phyloP scores from a whole-genome alignment of 352 stramenopile genomes.

The Phytophthora palmivora region DNA sequence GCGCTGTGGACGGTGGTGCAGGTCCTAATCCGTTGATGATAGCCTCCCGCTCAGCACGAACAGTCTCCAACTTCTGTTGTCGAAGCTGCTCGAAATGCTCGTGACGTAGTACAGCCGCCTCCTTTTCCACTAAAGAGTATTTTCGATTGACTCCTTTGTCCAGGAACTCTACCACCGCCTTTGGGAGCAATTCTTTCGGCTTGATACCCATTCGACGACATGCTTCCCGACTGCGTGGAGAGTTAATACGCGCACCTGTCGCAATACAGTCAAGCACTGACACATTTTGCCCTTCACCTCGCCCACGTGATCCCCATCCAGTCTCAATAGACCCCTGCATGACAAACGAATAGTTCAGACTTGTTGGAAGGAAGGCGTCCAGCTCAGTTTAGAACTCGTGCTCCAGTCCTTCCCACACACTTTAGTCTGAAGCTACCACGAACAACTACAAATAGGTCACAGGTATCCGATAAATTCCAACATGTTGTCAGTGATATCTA shows the following conservation, averaged over 20 bases:
- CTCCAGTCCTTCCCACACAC: background rate
- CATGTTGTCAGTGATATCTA: slow-evolving; percentile 25
- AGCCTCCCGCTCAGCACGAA: slow-evolving; percentile 63
- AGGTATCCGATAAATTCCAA: slow-evolving; percentile 17
- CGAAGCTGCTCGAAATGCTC: slow-evolving; percentile 77
- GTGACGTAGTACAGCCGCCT: slow-evolving; percentile 70
- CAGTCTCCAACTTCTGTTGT: slow-evolving; percentile 63
- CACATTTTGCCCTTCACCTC: slow-evolving; percentile 50
- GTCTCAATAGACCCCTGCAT: slow-evolving; percentile 21
- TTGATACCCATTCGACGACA: slow-evolving; percentile 76
- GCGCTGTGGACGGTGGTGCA: slow-evolving; percentile 36
- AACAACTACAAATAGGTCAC: slow-evolving; percentile 28
- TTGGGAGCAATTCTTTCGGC: slow-evolving; percentile 68
- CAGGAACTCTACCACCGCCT: slow-evolving; percentile 61
- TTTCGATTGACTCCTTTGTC: slow-evolving; percentile 52
- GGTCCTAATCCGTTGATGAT: slow-evolving; percentile 48
- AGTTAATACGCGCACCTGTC: slow-evolving; percentile 63
- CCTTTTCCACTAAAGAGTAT: slow-evolving; percentile 75
- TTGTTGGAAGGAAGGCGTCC: background rate
- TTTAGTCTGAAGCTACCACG: background rate
- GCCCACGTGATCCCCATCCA: slow-evolving; percentile 1
- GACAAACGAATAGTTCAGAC: background rate
- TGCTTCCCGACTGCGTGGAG: slow-evolving; percentile 71
- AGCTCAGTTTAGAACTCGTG: slow-evolving; percentile 25
- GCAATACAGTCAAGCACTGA: slow-evolving; percentile 56